Base-by-base conservation (phyloP, 352 stramenopile species). In the Phytophthora foliorum region DNA sequence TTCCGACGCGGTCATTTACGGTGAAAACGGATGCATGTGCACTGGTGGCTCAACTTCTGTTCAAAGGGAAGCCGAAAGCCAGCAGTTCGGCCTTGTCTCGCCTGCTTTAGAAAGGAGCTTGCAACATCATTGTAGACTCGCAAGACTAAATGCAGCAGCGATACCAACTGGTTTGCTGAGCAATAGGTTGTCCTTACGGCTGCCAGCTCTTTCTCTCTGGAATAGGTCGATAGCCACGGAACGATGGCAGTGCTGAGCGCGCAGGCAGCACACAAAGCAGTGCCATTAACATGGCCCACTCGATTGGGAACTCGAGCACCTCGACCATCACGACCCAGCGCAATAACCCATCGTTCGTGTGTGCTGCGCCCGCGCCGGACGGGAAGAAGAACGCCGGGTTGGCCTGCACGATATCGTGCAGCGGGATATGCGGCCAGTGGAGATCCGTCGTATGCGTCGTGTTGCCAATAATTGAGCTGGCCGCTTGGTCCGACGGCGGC, bases 1-100 rank as follows among this genome's bases (percentile, higher is more conserved):
- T 94, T 9, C 75, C 90, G 19, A 87, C 82, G 17, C 72, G 86
- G 2, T 82, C 77, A 0, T 94, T 95, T 58, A 95, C 86, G 1
- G 75, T 91, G 25, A 88, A 81, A 44, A 95, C 86, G 1, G 88
- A 95, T 58, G 88, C 84, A 8, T 92, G 80, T 31, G 82, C 88
- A 24, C 74, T 94, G 14, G 55, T 67, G 36, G 78, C 91, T 31
- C 69, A 88, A 24, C 55, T 89, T 22, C 67, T 88, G 11, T 83
- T 89, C 39, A 87, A 78, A 48, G 82, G 83, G 24, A 88, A 80
- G 17, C 9, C 49, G 2, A 79, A 63, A 31, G 57, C 17, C 17
- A 61, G 24, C 17, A 46, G 7, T 19, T 46, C 63, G 24, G 39
- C 63, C 11, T 27, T 75, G 10, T 25, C 50, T 46, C 45, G 52